Evolutionary conservation across 2,329 filamentous ascomycete genomes (phyloP), one percentile per base, ranked within the genome.

Genomic region (Pseudogymnoascus sp.): DNA sequence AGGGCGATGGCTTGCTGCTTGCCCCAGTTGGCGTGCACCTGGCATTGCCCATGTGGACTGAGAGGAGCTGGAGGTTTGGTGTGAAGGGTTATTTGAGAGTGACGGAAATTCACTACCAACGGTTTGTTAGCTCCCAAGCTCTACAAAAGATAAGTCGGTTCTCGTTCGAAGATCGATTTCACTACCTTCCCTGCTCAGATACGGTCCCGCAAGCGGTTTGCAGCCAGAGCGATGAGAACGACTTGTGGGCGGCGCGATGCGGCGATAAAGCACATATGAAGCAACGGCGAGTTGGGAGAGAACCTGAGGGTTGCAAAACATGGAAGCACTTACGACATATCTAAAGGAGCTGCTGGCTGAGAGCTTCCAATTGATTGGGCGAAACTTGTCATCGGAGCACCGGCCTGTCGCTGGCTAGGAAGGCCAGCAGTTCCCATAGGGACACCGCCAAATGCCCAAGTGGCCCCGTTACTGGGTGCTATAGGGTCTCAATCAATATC

Each of bases 351-450:
- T 67, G 81, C 77, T 68, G 83, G 80, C 74, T 86, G 84, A 63
- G 84, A 86, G 65, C 83, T 83, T 59, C 70, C 81, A 69, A 88
- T 76, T 71, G 84, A 87, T 72, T 88, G 85, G 58, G 85, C 84
- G 74, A 88, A 88, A 73, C 84, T 88, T 77, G 72, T 81, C 85
- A 68, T 83, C 78, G 65, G 80, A 79, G 69, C 84, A 74, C 75
- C 84, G 80, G 70, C 82, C 78, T 61, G 77, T 73, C 65, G 80
- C 59, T 79, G 77, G 66, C 79, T 84, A 69, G 79, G 82, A 63
- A 85, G 76, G 44, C 78, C 77, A 69, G 79, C 79, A 68, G 76
- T 76, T 63, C 83, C 80, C 81, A 88, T 86, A 27, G 84, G 83
- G 69, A 85, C 78, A 67, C 79, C 82, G 65, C 83, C 82, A 75